These are phyloP conservation scores for Edaphochlamys debaryana DNA, from an alignment of 139 green algal species.

Conservation along the genomic window DNA sequence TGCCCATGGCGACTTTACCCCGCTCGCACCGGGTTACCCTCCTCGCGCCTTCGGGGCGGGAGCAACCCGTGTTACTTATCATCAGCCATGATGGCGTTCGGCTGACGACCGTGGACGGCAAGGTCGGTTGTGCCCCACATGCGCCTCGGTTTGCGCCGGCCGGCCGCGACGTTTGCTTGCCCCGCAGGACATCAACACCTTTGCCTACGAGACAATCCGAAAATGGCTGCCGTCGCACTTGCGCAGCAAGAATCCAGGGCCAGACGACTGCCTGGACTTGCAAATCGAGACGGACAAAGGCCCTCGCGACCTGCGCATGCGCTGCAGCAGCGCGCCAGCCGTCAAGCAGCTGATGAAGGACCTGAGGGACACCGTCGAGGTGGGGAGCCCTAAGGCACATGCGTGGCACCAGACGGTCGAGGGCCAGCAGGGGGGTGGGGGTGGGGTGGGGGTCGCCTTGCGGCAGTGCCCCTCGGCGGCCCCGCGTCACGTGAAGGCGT, in stretches of 20 bases:
- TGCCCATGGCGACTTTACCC: too few relatives aligned
- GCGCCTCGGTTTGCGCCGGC: too few relatives aligned
- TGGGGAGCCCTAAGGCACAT: conserved; percentile 2
- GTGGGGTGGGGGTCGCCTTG: not conserved
- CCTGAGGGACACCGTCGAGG: conserved; percentile 59
- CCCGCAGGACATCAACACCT: conserved; percentile 65
- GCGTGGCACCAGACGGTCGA: too few relatives aligned
- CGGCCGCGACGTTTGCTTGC: too few relatives aligned
- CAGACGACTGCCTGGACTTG: conserved; percentile 66
- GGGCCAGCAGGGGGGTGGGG: too few relatives aligned
- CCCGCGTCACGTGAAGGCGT: too few relatives aligned
- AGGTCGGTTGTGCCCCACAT: conserved; percentile 22
- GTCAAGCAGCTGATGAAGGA: conserved; percentile 62
- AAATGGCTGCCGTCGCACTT: conserved; percentile 73
- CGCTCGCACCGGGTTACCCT: conserved; percentile 47
- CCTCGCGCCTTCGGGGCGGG: conserved; percentile 43
- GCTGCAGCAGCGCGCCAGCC: conserved; percentile 31
- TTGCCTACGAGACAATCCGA: conserved; percentile 67
- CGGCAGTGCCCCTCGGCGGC: too few relatives aligned
- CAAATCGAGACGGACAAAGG: conserved; percentile 69
- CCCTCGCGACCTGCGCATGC: conserved; percentile 68
- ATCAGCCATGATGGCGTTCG: conserved; percentile 43
- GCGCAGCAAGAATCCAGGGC: conserved; percentile 63
- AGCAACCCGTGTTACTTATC: conserved; percentile 51
- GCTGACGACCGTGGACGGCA: conserved; percentile 14